Evolutionary conservation across 1,284 basidiomycete species (phyloP).

Genomic region (Pseudozyma hubeiensis): DNA sequence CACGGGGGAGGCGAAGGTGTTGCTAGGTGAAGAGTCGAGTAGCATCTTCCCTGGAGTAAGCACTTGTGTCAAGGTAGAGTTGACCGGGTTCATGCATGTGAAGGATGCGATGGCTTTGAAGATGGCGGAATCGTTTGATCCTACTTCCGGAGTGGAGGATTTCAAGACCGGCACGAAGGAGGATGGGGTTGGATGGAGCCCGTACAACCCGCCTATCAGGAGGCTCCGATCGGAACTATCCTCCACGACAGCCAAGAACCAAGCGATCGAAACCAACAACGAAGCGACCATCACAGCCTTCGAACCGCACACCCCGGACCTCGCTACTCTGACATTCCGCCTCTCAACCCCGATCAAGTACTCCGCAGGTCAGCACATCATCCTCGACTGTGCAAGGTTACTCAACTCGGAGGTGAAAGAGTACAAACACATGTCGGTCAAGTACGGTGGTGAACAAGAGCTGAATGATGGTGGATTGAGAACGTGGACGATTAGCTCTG

Average conservation of each 20-base stretch:
- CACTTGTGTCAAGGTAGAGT: constrained; percentile 20
- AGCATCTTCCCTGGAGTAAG: constrained; percentile 24
- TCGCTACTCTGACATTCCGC: constrained; percentile 28
- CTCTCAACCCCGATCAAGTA: constrained; percentile 21
- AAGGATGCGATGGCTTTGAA: constrained; percentile 27
- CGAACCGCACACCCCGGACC: constrained; percentile 11
- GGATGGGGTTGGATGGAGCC: constrained; percentile 45
- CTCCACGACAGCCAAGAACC: background rate
- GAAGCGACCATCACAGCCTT: constrained; percentile 17
- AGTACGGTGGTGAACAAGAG: constrained; percentile 39
- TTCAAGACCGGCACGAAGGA: constrained; percentile 13
- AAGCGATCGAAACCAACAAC: background rate
- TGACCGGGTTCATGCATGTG: constrained; percentile 37
- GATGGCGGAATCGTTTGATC: constrained; percentile 10
- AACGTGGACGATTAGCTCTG: constrained; percentile 45
- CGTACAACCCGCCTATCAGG: constrained; percentile 42
- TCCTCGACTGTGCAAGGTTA: constrained; percentile 34
- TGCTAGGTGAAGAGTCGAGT: constrained; percentile 21
- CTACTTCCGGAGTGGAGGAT: constrained; percentile 15
- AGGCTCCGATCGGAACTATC: constrained; percentile 25
- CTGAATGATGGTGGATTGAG: constrained; percentile 42
- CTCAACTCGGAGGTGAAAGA: constrained; percentile 25
- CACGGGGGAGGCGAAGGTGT: constrained; percentile 28
- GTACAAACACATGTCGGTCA: constrained; percentile 49
- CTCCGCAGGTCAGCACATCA: constrained; percentile 41